Evolutionary conservation across 2,329 filamentous ascomycete genomes (phyloP).

Genomic region (Colletotrichum tropicale): DNA sequence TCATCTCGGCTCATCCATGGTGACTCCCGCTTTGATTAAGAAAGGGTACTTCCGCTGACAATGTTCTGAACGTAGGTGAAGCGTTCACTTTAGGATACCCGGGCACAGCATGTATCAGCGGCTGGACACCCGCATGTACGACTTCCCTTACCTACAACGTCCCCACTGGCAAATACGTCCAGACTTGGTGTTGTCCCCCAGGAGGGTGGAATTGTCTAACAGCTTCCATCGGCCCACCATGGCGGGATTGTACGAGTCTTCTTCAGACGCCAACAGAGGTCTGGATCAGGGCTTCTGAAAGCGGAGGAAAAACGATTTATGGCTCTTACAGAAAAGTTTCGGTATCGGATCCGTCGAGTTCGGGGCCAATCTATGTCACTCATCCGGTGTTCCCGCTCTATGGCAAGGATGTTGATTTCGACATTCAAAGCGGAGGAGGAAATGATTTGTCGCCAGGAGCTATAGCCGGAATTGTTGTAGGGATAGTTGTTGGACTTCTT

Average conservation of each 20-base stretch:
- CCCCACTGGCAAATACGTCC: neutral
- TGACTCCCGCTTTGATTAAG: neutral
- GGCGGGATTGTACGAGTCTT: neutral
- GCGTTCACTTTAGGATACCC: neutral
- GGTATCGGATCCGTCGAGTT: neutral
- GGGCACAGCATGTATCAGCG: slow-evolving; percentile 9
- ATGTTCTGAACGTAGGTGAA: neutral
- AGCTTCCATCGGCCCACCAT: neutral
- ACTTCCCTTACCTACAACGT: neutral
- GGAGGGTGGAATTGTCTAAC: neutral
- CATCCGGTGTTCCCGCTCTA: neutral
- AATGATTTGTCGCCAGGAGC: neutral
- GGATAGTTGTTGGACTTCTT: neutral
- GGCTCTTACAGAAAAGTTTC: neutral
- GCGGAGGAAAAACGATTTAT: neutral
- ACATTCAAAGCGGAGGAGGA: neutral
- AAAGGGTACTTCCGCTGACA: neutral
- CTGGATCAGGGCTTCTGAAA: neutral
- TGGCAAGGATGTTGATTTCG: neutral
- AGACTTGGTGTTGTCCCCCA: slow-evolving; percentile 1
- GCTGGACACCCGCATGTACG: neutral
- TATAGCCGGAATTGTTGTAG: neutral
- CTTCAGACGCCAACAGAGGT: neutral
- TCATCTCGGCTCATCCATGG: neutral
- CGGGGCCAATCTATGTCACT: neutral